Evolutionary conservation across 176 grass and related monocot genomes (phyloP), one percentile per base, ranked within the genome.

Genomic region (Musa itinerans): DNA sequence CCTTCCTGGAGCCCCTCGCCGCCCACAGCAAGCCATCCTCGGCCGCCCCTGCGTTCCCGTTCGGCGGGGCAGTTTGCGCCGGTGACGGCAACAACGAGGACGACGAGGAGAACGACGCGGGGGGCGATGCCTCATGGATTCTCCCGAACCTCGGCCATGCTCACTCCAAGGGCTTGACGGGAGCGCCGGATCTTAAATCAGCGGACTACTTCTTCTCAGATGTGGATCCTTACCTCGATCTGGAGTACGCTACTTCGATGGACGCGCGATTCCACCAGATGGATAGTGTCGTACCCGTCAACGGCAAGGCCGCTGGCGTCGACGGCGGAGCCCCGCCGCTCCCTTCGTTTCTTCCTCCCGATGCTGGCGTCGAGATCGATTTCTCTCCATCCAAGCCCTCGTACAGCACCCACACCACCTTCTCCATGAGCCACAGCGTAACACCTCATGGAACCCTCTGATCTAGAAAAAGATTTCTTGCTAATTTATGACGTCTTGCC

Each of bases 181-280:
- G 48, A 2, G 58, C 48, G 48, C 61, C 75, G 17, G 59, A 77
- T 17, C 59, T 65, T 48, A 77, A 77, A 65, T 52, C 61, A 11
- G 49, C 75, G 4, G 75, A 65, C 49, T 65, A 65, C 34, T 43
- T 43, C 74, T 77, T 77, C 61, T 65, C 75, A 16, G 75, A 77
- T 65, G 75, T 77, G 62, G 75, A 77, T 77, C 75, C 75, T 21
- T 77, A 53, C 61, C 75, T 77, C 11, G 75, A 77, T 77, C 43
- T 77, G 43, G 75, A 77, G 43, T 77, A 77, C 75, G 75, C 61
- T 21, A 24, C 75, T 21, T 66, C 75, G n/a, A 77, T 77, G 48
- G 75, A 77, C 13, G 17, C 48, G 2, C 75, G 75, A 53, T 65
- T 65, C 43, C 75, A 77, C 5, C 56, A 65, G 12, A 52, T 61